Evolutionary conservation across 331 rosid species (phyloP).

Genomic region (Telfairia occidentalis): DNA sequence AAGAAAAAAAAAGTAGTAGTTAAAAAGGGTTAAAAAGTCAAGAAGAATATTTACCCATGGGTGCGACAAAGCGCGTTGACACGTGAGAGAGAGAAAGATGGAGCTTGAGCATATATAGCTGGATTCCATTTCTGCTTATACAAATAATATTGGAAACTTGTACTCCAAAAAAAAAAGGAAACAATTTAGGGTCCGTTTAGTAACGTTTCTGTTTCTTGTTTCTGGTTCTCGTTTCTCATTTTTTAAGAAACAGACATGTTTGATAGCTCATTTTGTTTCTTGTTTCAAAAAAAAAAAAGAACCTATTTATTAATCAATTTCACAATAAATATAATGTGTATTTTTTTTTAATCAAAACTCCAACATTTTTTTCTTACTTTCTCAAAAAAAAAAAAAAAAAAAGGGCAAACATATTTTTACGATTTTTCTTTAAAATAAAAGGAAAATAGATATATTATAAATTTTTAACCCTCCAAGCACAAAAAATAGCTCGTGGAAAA

Average conservation of each 20-base stretch:
- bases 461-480: neutral
- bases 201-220: no score
- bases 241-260: no score
- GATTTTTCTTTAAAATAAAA: no score
- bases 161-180: no score
- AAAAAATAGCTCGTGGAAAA: neutral
- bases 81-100: neutral
- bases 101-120: neutral
- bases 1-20: neutral
- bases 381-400: no score
- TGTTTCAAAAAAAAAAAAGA: no score
- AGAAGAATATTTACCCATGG: neutral
- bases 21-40: neutral
- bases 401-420: no score
- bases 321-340: neutral
- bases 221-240: no score
- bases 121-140: neutral
- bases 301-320: neutral
- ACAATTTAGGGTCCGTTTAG: no score
- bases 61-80: neutral
- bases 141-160: neutral
- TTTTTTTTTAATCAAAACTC: neutral
- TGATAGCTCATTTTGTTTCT: no score
- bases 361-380: neutral
- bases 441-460: no score